Conservation (phyloP, 257 asterid genomes). For the Misopates orontium region DNA sequence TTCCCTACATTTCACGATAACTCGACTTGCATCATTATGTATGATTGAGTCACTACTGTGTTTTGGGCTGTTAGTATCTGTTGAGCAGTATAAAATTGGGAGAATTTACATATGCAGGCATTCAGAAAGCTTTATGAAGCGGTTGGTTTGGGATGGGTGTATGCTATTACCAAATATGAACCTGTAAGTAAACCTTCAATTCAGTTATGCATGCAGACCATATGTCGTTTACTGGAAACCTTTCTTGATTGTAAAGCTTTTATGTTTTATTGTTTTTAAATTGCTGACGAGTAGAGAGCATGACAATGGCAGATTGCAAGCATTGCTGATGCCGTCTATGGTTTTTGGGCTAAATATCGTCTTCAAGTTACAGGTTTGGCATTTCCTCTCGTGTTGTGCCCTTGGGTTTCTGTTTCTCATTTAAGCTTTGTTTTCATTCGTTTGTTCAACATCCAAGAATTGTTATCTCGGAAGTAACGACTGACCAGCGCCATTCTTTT, state of each 20-base stretch:
- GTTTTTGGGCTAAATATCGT: constrained; percentile 88
- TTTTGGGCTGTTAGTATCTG: neutral
- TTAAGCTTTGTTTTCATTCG: neutral
- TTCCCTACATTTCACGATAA: neutral
- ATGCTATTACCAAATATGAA: constrained; percentile 83
- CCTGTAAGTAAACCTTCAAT: constrained; percentile 57
- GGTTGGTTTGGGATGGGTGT: constrained; percentile 90
- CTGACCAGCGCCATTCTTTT: no score
- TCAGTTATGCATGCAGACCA: neutral
- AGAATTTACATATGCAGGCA: constrained; percentile 47
- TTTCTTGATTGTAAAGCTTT: neutral
- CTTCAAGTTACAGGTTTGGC: constrained; percentile 74
- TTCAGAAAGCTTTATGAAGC: constrained; percentile 81
- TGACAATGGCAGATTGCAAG: constrained; percentile 60
- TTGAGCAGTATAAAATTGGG: neutral
- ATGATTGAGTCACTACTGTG: neutral
- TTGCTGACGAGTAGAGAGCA: constrained; percentile 1
- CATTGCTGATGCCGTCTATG: constrained; percentile 68
- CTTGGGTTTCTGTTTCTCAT: neutral
- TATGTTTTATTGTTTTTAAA: neutral
- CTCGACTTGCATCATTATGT: neutral
- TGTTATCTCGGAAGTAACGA: no score
- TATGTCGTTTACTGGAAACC: neutral
- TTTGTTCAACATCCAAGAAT: neutral
- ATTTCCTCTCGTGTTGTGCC: neutral